These are phyloP conservation scores for Mortierella sp. DNA, from an alignment of 371 early-diverging fungal genomes.

Conservation along the genomic window DNA sequence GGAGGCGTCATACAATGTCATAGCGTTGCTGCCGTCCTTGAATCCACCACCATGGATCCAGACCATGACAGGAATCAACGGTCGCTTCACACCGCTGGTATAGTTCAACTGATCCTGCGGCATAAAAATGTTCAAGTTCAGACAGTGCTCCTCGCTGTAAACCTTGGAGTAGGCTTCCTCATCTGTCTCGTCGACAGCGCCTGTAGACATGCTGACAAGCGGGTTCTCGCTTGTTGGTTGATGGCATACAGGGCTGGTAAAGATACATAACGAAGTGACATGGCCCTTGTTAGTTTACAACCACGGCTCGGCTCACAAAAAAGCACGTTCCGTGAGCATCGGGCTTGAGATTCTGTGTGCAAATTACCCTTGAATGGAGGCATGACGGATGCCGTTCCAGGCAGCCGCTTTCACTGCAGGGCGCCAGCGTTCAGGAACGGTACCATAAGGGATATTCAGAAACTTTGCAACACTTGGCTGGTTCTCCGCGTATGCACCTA, in stretches of 20 bases:
- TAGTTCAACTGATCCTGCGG: conserved; percentile 28
- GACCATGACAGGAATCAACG: conserved; percentile 53
- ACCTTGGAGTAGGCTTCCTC: conserved; percentile 37
- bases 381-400: conserved; percentile 52
- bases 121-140: conserved; percentile 54
- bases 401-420: conserved; percentile 32
- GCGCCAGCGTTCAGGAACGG: conserved; percentile 49
- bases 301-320: not conserved
- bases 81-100: not conserved
- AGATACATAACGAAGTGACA: not conserved
- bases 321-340: not conserved
- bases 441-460: conserved; percentile 52
- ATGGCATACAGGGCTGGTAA: conserved; percentile 38
- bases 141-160: conserved; percentile 48
- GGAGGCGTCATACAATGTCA: conserved; percentile 30
- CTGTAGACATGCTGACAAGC: conserved; percentile 26
- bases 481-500: conserved; percentile 14
- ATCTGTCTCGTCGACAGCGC: conserved; percentile 29
- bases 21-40: conserved; percentile 47
- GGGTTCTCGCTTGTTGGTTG: conserved; percentile 43
- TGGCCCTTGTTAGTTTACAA: not conserved
- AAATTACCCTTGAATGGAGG: conserved; percentile 34
- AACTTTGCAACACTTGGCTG: conserved; percentile 46
- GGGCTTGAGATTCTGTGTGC: not conserved
- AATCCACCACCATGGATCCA: conserved; percentile 56